phyloP scores from a whole-genome alignment of 352 stramenopile genomes.

The Globisporangium orthogonon region DNA sequence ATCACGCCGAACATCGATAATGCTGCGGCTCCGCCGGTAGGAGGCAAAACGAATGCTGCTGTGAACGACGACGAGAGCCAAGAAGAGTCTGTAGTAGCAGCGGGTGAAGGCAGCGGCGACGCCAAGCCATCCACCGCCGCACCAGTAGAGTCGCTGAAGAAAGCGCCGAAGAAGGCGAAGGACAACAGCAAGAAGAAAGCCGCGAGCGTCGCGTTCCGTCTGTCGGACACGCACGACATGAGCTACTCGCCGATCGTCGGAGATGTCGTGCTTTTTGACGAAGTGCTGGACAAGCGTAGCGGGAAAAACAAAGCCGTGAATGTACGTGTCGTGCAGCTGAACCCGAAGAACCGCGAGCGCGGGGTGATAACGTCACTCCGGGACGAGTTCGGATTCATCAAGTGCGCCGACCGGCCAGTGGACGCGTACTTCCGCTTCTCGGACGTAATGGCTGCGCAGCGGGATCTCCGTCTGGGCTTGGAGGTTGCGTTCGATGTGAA shows the following conservation, averaged over 20 bases:
- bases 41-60: slow-evolving; percentile 3
- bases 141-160: not conserved
- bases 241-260: slow-evolving; percentile 54
- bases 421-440: slow-evolving; percentile 78
- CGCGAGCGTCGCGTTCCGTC: slow-evolving; percentile 30
- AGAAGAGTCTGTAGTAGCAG: slow-evolving; percentile 6
- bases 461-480: slow-evolving; percentile 40
- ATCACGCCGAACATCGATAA: slow-evolving; percentile 25
- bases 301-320: slow-evolving; percentile 51
- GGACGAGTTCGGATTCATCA: slow-evolving; percentile 82
- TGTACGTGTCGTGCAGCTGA: slow-evolving; percentile 52
- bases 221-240: slow-evolving; percentile 56
- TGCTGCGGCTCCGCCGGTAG: not conserved
- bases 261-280: slow-evolving; percentile 61
- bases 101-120: not conserved
- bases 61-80: not conserved
- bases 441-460: slow-evolving; percentile 56
- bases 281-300: slow-evolving; percentile 66
- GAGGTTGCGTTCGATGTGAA: slow-evolving; percentile 73
- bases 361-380: slow-evolving; percentile 65
- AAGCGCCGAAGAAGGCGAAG: slow-evolving; percentile 8
- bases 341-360: slow-evolving; percentile 58
- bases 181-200: slow-evolving; percentile 38
- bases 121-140: not conserved
- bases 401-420: slow-evolving; percentile 51